These are phyloP conservation scores for Kodamaea laetipori DNA, from an alignment of 805 yeast genomes.

Conservation along the genomic window DNA sequence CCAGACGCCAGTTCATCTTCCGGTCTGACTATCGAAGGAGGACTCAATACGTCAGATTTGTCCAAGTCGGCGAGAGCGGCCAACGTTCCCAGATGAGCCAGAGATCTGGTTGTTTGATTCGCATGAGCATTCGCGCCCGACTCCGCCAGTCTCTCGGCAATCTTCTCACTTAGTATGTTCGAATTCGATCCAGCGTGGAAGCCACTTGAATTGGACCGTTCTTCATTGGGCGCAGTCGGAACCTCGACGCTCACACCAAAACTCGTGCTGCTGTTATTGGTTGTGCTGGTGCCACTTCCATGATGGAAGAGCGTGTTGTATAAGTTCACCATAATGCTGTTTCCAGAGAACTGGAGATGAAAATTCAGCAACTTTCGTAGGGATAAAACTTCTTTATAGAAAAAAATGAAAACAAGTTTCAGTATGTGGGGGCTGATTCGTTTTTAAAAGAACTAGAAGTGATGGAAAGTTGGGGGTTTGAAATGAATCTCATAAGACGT, in stretches of 20 bases:
- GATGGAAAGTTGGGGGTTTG: too few relatives aligned
- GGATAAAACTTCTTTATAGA: conserved; percentile 2
- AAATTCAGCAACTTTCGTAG: conserved; percentile 7
- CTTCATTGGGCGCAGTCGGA: too few relatives aligned
- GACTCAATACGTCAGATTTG: conserved; percentile 5
- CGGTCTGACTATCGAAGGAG: conserved; percentile 16
- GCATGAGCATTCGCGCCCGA: too few relatives aligned
- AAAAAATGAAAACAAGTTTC: conserved; percentile 1
- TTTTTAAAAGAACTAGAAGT: too few relatives aligned
- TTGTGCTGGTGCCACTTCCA: conserved; percentile 6
- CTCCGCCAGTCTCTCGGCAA: too few relatives aligned
- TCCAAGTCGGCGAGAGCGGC: not conserved
- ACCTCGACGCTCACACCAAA: not conserved
- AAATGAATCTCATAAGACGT: too few relatives aligned
- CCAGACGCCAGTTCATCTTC: conserved; percentile 12
- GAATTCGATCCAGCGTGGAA: too few relatives aligned
- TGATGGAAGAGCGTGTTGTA: conserved; percentile 14
- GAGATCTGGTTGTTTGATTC: too few relatives aligned
- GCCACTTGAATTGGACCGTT: too few relatives aligned
- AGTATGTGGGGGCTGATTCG: too few relatives aligned
- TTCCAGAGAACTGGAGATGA: not conserved
- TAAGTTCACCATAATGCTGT: conserved; percentile 11
- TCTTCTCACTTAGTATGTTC: too few relatives aligned
- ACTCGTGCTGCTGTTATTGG: conserved; percentile 2
- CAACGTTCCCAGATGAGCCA: not conserved